Evolutionary conservation across 306 rosid genomes (phyloP).

Genomic region (Fragaria nilgerrensis): DNA sequence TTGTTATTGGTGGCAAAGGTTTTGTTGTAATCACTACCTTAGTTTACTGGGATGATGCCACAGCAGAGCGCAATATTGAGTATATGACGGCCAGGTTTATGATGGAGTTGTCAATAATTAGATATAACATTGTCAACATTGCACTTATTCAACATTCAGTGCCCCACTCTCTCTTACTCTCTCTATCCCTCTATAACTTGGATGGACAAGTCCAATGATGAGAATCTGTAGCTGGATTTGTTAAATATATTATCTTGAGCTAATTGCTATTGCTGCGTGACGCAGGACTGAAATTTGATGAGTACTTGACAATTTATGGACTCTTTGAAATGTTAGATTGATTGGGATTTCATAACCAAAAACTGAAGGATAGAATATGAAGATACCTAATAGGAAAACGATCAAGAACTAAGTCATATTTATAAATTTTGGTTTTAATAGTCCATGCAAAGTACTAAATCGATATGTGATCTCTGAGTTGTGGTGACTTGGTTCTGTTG

Average conservation of each 20-base stretch:
- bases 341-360: not conserved
- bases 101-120: constrained; percentile 73
- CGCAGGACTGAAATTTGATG: not conserved
- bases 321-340: not conserved
- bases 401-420: not conserved
- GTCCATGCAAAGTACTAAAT: not conserved
- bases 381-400: not conserved
- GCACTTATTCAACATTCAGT: not conserved
- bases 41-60: too few species aligned
- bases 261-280: not conserved
- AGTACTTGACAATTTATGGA: not conserved
- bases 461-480: not conserved
- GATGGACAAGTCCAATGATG: not conserved
- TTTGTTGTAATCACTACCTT: too few species aligned
- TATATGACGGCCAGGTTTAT: constrained; percentile 70
- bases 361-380: not conserved
- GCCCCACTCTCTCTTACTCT: too few species aligned
- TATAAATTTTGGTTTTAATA: not conserved
- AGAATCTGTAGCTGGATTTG: not conserved
- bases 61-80: too few species aligned
- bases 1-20: too few species aligned
- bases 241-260: not conserved
- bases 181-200: not conserved
- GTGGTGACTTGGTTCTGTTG: not conserved
- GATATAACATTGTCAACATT: not conserved